phyloP scores from a whole-genome alignment of 805 yeast species.

The Candida manassasensis region DNA sequence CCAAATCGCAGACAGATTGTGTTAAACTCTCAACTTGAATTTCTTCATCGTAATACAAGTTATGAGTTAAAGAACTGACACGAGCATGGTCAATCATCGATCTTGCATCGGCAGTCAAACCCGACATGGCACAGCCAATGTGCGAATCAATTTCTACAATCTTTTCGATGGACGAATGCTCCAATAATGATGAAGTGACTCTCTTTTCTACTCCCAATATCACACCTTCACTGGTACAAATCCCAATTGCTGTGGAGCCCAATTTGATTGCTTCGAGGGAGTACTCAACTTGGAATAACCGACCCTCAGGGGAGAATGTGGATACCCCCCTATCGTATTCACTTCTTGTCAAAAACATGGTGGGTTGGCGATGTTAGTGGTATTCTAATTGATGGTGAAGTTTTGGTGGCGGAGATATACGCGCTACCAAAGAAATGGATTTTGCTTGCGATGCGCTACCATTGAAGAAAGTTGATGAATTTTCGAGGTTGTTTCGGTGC shows the following conservation, averaged over 20 bases:
- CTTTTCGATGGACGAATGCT: conserved; percentile 90
- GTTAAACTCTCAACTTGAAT: conserved; percentile 91
- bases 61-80: conserved; percentile 81
- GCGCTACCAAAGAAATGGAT: too few species aligned
- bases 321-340: conserved; percentile 99
- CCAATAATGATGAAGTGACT: conserved; percentile 87
- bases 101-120: conserved; percentile 97
- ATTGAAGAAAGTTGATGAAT: too few species aligned
- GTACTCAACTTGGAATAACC: conserved; percentile 96
- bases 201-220: conserved; percentile 95
- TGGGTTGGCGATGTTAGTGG: too few species aligned
- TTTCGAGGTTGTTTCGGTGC: too few species aligned
- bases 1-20: conserved; percentile 95
- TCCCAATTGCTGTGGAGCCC: conserved; percentile 98
- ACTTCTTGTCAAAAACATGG: conserved; percentile 96
- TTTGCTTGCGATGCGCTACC: too few species aligned
- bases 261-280: conserved; percentile 94
- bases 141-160: conserved; percentile 92
- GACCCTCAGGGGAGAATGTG: conserved; percentile 98
- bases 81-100: conserved; percentile 98
- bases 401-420: too few species aligned
- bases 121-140: conserved; percentile 98
- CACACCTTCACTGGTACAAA: conserved; percentile 92
- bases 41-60: conserved; percentile 85
- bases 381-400: too few species aligned